A percentile compares a stretch with the other conserved stretches of the same genome.
phyloP scores from a whole-genome alignment of 2,329 filamentous ascomycete genomes.

The Colletotrichum sp. region DNA sequence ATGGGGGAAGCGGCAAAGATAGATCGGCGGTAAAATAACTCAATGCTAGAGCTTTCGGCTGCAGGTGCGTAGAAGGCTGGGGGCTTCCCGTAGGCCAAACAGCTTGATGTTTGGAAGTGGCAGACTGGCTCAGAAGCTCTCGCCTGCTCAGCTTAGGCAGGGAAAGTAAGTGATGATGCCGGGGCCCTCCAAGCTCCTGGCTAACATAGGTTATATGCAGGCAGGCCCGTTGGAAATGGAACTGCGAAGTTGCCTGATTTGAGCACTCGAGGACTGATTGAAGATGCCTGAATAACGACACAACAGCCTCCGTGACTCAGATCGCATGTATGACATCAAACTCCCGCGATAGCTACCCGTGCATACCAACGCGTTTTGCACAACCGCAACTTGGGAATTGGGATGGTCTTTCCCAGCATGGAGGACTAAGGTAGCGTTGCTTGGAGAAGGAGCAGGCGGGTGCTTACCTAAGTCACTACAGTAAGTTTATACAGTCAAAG shows the following conservation, averaged over 20 bases:
- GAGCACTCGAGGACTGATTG: neutral
- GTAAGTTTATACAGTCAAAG: neutral
- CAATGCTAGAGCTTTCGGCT: neutral
- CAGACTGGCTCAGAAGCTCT: neutral
- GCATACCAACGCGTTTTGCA: neutral
- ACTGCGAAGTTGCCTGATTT: neutral
- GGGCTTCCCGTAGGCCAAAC: neutral
- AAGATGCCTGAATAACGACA: neutral
- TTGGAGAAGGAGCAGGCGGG: neutral
- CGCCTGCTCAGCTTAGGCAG: neutral
- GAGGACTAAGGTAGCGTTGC: neutral
- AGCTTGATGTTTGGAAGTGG: neutral
- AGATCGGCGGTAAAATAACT: neutral
- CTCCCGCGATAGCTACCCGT: neutral
- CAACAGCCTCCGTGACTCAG: neutral
- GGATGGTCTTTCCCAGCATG: neutral
- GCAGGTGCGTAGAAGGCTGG: neutral
- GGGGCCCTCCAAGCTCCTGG: neutral
- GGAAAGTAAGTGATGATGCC: neutral
- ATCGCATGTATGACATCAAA: neutral
- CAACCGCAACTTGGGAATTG: neutral
- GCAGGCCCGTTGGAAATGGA: neutral
- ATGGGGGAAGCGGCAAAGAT: neutral
- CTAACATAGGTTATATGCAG: neutral
- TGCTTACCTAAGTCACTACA: constrained; percentile 1